Evolutionary conservation across 306 rosid genomes (phyloP).

Genomic region (Biancaea sappan): DNA sequence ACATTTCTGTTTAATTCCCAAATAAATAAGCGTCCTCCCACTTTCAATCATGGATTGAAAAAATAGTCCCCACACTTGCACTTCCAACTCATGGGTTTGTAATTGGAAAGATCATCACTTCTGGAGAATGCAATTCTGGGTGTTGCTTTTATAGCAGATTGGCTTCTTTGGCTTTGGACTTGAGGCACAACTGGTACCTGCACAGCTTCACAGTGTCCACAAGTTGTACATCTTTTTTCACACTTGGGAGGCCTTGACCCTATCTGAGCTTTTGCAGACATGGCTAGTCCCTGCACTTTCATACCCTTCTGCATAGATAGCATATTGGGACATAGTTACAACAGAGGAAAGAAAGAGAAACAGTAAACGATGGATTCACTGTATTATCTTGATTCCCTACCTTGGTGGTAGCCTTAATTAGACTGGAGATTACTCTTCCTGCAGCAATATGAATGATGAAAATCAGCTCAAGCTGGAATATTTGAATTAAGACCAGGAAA

Average conservation of each 20-base stretch:
- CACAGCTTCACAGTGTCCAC: constrained; percentile 79
- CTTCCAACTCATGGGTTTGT: constrained; percentile 88
- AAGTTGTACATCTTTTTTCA: constrained; percentile 53
- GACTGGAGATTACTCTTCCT: constrained; percentile 63
- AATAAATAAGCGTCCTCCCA: neutral
- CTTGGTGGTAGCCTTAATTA: constrained; percentile 37
- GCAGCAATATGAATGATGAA: constrained; percentile 28
- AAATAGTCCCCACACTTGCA: constrained; percentile 79
- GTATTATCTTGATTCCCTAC: constrained; percentile 33
- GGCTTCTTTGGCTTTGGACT: constrained; percentile 40
- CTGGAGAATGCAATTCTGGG: constrained; percentile 42
- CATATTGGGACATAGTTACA: neutral
- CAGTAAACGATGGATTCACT: neutral
- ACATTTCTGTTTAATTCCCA: constrained; percentile 11
- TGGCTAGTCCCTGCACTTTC: constrained; percentile 28
- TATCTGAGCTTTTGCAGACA: constrained; percentile 40
- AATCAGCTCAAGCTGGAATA: constrained; percentile 11
- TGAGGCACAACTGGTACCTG: constrained; percentile 65
- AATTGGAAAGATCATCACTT: constrained; percentile 66
- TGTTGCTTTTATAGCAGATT: constrained; percentile 16
- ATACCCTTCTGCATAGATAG: constrained; percentile 31
- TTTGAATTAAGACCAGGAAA: neutral
- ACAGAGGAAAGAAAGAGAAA: neutral
- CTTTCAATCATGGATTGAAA: constrained; percentile 62
- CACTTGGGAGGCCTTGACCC: constrained; percentile 87